A percentile compares a stretch with the other conserved stretches of the same genome.
Evolutionary conservation across 1,139 yeast genomes (phyloP).

Genomic region (Saccharomyces hybrid): DNA sequence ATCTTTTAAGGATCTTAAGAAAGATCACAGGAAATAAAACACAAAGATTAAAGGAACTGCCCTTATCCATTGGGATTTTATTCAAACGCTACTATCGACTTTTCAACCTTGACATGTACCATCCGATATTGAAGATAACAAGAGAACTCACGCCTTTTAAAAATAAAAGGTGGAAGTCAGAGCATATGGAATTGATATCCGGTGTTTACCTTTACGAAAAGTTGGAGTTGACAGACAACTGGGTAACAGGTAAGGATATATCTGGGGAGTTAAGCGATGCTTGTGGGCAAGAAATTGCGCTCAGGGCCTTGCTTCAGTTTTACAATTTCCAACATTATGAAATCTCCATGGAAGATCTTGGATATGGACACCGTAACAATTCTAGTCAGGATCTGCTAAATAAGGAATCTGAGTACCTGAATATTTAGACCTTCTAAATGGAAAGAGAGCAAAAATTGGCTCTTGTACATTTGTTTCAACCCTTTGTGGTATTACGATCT

Average conservation of each 20-base stretch:
- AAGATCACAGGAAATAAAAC: conserved; percentile 28
- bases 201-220: conserved; percentile 73
- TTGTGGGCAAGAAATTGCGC: conserved; percentile 77
- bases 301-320: conserved; percentile 71
- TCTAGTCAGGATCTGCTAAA: conserved; percentile 28
- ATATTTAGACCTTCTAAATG: not conserved
- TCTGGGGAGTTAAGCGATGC: conserved; percentile 71
- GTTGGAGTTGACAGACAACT: conserved; percentile 67
- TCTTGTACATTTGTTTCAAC: too few species aligned
- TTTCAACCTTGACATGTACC: conserved; percentile 56
- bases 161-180: conserved; percentile 92
- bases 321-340: conserved; percentile 60
- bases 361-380: conserved; percentile 39
- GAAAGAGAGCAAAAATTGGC: too few species aligned
- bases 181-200: conserved; percentile 89
- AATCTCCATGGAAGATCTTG: conserved; percentile 44
- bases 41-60: conserved; percentile 30
- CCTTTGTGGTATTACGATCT: too few species aligned
- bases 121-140: conserved; percentile 62
- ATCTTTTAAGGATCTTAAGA: conserved; percentile 19
- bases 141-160: conserved; percentile 83
- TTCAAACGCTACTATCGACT: conserved; percentile 32
- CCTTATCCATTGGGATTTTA: conserved; percentile 29
- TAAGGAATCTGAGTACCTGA: conserved; percentile 32
- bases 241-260: conserved; percentile 83